Base-by-base conservation (phyloP, 257 asterid genomes). In the Anisodus tanguticus region DNA sequence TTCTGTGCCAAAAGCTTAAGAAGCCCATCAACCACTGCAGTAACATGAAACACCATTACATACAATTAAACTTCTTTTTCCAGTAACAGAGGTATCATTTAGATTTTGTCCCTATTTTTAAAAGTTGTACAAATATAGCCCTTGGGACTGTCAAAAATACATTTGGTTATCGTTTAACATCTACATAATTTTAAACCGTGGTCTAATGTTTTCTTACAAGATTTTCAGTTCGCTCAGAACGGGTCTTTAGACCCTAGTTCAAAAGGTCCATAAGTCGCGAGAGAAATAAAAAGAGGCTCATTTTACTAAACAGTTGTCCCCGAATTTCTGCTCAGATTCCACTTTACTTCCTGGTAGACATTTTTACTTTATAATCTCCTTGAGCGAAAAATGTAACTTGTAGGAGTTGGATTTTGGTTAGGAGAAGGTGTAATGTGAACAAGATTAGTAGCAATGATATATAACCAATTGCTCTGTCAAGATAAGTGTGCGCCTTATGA, bases 11-110 rank as follows among this genome's bases (percentile, higher is more conserved):
- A 82, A 95, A 95, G 91, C 94, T 93, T 83, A 90, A 45, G 71
- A 95, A 95, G 3, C 97, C 98, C 59, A 90, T 70, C 85, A 91
- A 4, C 97, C 98, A 95, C 98, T 95, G 94, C 94, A 91, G 31
- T 77, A 0, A 76, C 53, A 64, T 59, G n/a, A 83, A 12, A 69
- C 6, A 19, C 2, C 15, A 59, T 31, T 11, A 60, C 16, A 26
- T 57, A 53, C 49, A n/a, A 70, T 0, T 2, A 71, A 72, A 45
- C 41, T 72, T 43, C 10, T n/a, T n/a, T 22, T 1, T 70, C 54
- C 60, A n/a, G 54, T 12, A 45, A 6, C 53, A 68, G 53, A 63
- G 7, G 22, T 17, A 41, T 6, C 45, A 3, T 41, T 41, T 41
- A 41, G 45, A 41, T 41, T 41, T 41, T 41, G 45, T 41, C 45